phyloP scores from a whole-genome alignment of 805 yeast species.

The Hanseniaspora meyeri region DNA sequence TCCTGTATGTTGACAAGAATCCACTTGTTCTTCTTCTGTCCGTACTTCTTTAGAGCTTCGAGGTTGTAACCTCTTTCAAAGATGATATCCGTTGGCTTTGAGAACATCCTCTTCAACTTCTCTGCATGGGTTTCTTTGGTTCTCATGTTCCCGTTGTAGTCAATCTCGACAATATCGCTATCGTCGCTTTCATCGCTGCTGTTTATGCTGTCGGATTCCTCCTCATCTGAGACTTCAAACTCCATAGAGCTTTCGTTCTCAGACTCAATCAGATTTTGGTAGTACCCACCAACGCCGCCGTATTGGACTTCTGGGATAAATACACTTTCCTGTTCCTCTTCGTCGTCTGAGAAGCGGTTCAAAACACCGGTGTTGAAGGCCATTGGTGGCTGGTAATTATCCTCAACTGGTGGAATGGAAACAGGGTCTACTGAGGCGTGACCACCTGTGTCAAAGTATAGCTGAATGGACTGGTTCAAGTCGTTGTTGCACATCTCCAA shows the following conservation, averaged over 20 bases:
- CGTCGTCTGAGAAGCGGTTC: constrained; percentile 28
- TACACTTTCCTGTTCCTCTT: constrained; percentile 27
- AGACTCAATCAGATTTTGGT: not conserved
- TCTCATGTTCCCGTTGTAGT: not conserved
- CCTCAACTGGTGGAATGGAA: not conserved
- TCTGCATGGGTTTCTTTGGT: constrained; percentile 37
- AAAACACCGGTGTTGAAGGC: not conserved
- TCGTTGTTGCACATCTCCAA: constrained; percentile 66
- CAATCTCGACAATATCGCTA: constrained; percentile 1
- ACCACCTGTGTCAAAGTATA: constrained; percentile 59
- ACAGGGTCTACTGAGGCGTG: too few relatives aligned
- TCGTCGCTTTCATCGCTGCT: not conserved
- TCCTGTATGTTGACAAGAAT: constrained; percentile 81
- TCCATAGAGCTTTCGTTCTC: not conserved
- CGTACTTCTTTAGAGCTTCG: constrained; percentile 61
- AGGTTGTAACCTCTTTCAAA: constrained; percentile 22
- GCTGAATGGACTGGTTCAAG: constrained; percentile 70
- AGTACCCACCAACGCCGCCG: not conserved
- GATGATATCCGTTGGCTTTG: constrained; percentile 75
- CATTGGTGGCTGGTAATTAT: constrained; percentile 2
- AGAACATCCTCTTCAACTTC: constrained; percentile 66
- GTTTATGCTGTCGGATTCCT: not conserved
- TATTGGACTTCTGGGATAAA: not conserved
- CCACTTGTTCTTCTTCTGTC: constrained; percentile 58
- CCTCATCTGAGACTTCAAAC: not conserved